Conservation (phyloP, 352 stramenopile species). For the Elongisporangium prolatum region DNA sequence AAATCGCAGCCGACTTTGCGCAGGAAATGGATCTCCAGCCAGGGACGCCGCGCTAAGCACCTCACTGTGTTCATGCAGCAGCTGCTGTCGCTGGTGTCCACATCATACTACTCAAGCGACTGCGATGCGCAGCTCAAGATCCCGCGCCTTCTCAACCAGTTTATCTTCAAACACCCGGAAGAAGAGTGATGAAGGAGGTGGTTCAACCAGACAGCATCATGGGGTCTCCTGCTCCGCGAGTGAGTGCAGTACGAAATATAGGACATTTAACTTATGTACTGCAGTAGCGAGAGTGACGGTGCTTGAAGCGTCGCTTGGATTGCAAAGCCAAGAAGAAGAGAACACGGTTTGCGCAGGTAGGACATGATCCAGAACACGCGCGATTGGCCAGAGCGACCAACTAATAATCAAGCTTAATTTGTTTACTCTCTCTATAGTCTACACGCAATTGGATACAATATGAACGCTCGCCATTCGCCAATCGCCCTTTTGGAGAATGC, state of each 20-base stretch:
- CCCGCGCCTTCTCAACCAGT: slow-evolving; percentile 20
- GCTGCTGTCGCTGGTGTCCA: slow-evolving; percentile 9
- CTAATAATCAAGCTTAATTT: background rate
- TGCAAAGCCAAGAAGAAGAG: too few relatives aligned
- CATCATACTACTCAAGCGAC: slow-evolving; percentile 5
- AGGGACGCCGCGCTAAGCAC: slow-evolving; percentile 9
- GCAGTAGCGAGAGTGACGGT: background rate
- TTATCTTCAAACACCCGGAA: slow-evolving; percentile 13
- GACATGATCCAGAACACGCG: background rate
- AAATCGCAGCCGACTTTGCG: slow-evolving; percentile 3
- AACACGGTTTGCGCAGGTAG: too few relatives aligned
- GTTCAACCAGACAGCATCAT: too few relatives aligned
- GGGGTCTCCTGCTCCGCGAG: too few relatives aligned
- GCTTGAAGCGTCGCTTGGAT: too few relatives aligned
- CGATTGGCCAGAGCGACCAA: background rate
- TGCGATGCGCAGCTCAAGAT: slow-evolving; percentile 16
- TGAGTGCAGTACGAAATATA: too few relatives aligned
- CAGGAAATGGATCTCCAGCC: slow-evolving; percentile 3
- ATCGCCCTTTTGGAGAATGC: background rate
- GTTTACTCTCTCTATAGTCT: background rate
- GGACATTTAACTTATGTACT: too few relatives aligned
- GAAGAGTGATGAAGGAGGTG: too few relatives aligned
- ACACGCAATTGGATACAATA: too few relatives aligned
- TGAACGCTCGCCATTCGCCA: background rate
- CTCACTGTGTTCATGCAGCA: slow-evolving; percentile 12